Percentiles rank a stretch among this genome's conserved stretches.
phyloP scores from a whole-genome alignment of 2,329 filamentous ascomycete genomes.

The Pestalotiopsis fici region DNA sequence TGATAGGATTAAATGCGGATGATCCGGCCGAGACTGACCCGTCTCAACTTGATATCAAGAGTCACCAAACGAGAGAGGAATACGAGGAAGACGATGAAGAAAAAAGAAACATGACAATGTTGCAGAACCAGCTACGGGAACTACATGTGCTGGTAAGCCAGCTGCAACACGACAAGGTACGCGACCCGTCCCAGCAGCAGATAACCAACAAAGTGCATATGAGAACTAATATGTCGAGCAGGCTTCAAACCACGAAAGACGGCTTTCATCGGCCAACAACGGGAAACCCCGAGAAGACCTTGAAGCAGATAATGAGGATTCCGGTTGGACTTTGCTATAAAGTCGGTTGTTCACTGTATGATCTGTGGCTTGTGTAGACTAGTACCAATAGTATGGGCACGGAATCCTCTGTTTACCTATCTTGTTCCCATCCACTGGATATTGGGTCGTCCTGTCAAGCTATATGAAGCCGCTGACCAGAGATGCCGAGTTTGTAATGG shows the following conservation, averaged over 20 bases:
- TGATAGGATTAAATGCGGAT: not conserved
- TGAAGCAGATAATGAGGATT: slow-evolving; percentile 3
- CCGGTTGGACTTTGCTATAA: slow-evolving; percentile 10
- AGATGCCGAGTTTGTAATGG: too few relatives aligned
- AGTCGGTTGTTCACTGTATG: not conserved
- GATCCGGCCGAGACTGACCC: not conserved
- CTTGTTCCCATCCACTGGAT: too few relatives aligned
- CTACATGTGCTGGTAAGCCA: slow-evolving; percentile 16
- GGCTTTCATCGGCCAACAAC: not conserved
- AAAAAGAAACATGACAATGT: slow-evolving; percentile 4
- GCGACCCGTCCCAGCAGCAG: not conserved
- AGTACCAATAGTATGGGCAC: slow-evolving; percentile 3
- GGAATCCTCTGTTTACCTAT: too few relatives aligned
- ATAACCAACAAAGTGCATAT: not conserved
- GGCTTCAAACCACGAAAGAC: slow-evolving; percentile 8
- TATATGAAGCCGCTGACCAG: too few relatives aligned
- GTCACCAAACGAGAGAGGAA: not conserved
- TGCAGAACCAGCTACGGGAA: slow-evolving; percentile 16
- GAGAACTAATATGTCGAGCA: not conserved
- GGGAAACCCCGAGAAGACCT: not conserved
- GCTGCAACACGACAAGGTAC: slow-evolving; percentile 12
- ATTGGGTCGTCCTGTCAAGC: not conserved
- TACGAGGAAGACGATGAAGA: not conserved
- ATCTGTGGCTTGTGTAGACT: not conserved
- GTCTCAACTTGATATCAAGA: not conserved